Evolutionary conservation across 1,139 yeast genomes (phyloP).

Genomic region (Geotrichum australiense): DNA sequence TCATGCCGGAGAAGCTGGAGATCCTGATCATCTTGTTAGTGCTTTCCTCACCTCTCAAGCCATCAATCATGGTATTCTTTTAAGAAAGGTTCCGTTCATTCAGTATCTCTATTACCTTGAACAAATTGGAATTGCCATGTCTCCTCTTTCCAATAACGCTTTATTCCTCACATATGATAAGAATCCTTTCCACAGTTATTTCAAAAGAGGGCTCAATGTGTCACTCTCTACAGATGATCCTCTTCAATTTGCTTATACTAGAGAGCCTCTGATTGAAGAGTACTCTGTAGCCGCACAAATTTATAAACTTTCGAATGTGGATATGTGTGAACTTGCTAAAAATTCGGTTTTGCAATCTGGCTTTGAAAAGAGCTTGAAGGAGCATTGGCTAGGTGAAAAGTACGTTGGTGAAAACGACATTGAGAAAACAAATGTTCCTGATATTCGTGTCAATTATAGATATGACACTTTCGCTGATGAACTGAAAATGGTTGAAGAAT

Average conservation of each 20-base stretch:
- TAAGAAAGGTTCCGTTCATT: constrained; percentile 88
- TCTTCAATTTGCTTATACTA: constrained; percentile 89
- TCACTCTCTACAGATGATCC: constrained; percentile 92
- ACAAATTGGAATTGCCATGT: constrained; percentile 98
- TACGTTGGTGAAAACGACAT: constrained; percentile 76
- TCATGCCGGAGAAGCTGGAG: constrained; percentile 99
- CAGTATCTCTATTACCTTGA: constrained; percentile 90
- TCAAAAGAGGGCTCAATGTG: constrained; percentile 87
- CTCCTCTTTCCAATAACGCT: constrained; percentile 95
- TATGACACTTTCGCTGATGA: constrained; percentile 76
- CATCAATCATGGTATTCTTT: constrained; percentile 88
- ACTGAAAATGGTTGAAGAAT: constrained; percentile 59
- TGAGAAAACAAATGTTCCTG: constrained; percentile 92
- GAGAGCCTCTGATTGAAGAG: constrained; percentile 97
- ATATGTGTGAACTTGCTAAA: constrained; percentile 86
- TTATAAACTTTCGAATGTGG: constrained; percentile 86
- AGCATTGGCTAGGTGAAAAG: constrained; percentile 84
- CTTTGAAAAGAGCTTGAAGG: constrained; percentile 75
- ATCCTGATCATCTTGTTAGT: constrained; percentile 90
- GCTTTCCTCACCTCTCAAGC: constrained; percentile 88
- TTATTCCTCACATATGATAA: constrained; percentile 91
- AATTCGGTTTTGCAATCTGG: constrained; percentile 89
- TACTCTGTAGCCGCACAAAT: constrained; percentile 97
- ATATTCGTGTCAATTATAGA: constrained; percentile 74
- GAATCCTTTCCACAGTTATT: constrained; percentile 83